These are phyloP conservation scores for Lophiostoma macrostomum DNA, from an alignment of 495 filamentous ascomycete genomes.

Conservation along the genomic window DNA sequence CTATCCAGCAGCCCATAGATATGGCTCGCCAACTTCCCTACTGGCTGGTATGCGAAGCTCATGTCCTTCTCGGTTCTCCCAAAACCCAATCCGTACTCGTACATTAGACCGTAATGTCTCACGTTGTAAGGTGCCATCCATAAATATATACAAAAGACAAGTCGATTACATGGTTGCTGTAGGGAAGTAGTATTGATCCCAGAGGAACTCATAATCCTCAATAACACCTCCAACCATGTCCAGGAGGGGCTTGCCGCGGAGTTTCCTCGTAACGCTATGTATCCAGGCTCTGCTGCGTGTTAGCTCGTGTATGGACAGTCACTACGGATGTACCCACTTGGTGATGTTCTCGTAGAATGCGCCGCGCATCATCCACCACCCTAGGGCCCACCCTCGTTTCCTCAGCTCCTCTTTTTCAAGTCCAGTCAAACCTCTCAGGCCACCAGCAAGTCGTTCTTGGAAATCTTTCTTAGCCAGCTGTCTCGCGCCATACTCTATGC, in stretches of 20 bases:
- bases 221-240: constrained; percentile 76
- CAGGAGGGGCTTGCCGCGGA: constrained; percentile 72
- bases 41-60: not conserved
- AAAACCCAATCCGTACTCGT: constrained; percentile 21
- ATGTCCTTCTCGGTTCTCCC: constrained; percentile 12
- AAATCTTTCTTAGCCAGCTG: constrained; percentile 75
- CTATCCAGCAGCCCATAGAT: constrained; percentile 4
- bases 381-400: constrained; percentile 81
- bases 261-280: constrained; percentile 58
- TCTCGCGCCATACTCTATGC: constrained; percentile 80
- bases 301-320: constrained; percentile 29
- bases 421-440: constrained; percentile 67
- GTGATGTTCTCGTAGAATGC: constrained; percentile 95
- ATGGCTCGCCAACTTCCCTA: not conserved
- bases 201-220: constrained; percentile 95
- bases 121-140: not conserved
- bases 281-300: constrained; percentile 54
- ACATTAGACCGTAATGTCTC: constrained; percentile 4
- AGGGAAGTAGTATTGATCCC: constrained; percentile 96
- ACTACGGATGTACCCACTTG: constrained; percentile 51
- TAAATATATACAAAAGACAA: constrained; percentile 12
- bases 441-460: constrained; percentile 62
- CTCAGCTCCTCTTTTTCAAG: constrained; percentile 85
- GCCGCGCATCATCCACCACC: constrained; percentile 93
- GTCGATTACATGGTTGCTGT: constrained; percentile 63